phyloP scores from a whole-genome alignment of 352 stramenopile species.

The Phytophthora colocasiae region DNA sequence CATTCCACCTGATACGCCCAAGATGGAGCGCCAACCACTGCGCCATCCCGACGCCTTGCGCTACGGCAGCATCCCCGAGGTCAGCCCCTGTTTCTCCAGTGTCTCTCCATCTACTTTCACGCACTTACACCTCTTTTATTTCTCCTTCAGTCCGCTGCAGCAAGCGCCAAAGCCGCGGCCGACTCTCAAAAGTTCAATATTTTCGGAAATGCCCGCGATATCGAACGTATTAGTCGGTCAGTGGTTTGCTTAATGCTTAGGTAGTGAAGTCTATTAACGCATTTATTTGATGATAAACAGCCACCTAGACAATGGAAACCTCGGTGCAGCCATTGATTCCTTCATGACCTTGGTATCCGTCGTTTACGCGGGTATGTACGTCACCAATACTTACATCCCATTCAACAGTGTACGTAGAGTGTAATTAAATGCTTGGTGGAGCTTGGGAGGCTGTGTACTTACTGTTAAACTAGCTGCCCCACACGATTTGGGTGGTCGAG shows the following conservation, averaged over 20 bases:
- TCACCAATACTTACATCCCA: slow-evolving; percentile 82
- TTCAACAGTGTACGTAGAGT: slow-evolving; percentile 49
- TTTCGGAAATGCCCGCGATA: slow-evolving; percentile 36
- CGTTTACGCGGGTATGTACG: slow-evolving; percentile 72
- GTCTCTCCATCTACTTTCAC: not conserved
- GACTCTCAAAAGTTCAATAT: slow-evolving; percentile 22
- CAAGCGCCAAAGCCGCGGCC: slow-evolving; percentile 25
- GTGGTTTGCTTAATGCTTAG: slow-evolving; percentile 3
- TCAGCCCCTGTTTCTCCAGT: not conserved
- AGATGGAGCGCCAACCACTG: slow-evolving; percentile 49
- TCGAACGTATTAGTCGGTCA: slow-evolving; percentile 48
- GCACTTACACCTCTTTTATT: not conserved
- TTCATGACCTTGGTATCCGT: slow-evolving; percentile 65
- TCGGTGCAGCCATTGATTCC: slow-evolving; percentile 71
- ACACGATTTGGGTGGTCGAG: slow-evolving; percentile 74
- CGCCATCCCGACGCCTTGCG: slow-evolving; percentile 28
- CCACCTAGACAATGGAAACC: slow-evolving; percentile 80
- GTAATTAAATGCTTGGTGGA: not conserved
- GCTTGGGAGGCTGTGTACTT: not conserved
- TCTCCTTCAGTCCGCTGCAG: slow-evolving; percentile 8
- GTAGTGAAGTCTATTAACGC: not conserved
- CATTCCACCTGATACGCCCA: slow-evolving; percentile 15
- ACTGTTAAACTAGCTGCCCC: slow-evolving; percentile 52
- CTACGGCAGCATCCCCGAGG: slow-evolving; percentile 43
- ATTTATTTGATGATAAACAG: slow-evolving; percentile 34